Evolutionary conservation across 306 rosid genomes (phyloP).

Genomic region (Castanea crenata): DNA sequence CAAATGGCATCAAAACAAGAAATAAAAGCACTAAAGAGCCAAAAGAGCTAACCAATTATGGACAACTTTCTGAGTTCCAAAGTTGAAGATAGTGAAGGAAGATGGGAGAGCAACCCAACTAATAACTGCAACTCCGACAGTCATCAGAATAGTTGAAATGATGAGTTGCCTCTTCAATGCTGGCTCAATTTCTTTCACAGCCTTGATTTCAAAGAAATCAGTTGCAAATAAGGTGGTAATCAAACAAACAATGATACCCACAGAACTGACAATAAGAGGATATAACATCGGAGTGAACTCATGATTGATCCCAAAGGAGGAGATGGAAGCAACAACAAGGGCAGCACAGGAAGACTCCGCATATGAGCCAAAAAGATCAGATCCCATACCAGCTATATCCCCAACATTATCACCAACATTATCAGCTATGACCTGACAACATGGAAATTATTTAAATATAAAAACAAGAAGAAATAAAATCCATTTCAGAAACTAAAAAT

Average conservation of each 20-base stretch:
- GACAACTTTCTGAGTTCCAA: conserved; percentile 81
- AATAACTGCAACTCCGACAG: conserved; percentile 67
- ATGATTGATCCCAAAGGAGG: conserved; percentile 89
- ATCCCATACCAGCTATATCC: conserved; percentile 98
- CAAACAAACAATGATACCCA: conserved; percentile 84
- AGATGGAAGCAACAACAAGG: conserved; percentile 94
- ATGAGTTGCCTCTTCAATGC: conserved; percentile 83
- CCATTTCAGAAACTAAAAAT: background rate
- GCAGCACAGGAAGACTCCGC: conserved; percentile 99
- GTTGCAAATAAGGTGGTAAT: conserved; percentile 91
- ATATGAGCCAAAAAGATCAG: conserved; percentile 95
- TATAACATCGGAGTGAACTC: conserved; percentile 80
- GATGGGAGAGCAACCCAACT: conserved; percentile 85
- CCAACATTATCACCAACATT: conserved; percentile 99
- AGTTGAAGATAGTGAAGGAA: conserved; percentile 78
- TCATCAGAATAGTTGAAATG: conserved; percentile 84
- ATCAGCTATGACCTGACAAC: conserved; percentile 86
- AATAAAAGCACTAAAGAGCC: background rate
- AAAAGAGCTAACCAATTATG: conserved; percentile 58
- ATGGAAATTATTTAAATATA: conserved; percentile 1
- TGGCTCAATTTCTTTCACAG: conserved; percentile 92
- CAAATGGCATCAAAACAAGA: background rate
- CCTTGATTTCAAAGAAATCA: conserved; percentile 92
- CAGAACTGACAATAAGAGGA: conserved; percentile 85
- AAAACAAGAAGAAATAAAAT: background rate